Evolutionary conservation across 1,139 yeast species (phyloP).

Genomic region (Suhomyces maxii): DNA sequence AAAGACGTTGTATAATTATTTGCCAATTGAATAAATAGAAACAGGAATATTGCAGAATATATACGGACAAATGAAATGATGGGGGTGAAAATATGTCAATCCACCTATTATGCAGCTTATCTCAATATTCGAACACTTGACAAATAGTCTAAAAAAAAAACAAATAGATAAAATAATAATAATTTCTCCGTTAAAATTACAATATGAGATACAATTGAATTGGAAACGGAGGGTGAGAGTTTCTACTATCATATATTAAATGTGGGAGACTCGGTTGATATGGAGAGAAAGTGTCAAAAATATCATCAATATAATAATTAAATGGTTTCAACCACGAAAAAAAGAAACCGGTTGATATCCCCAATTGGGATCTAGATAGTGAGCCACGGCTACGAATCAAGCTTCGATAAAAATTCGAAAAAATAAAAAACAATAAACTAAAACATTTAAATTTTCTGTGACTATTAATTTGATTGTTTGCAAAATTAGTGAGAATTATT

Average conservation of each 20-base stretch:
- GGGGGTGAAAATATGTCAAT: background rate
- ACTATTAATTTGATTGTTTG: background rate
- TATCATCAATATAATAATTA: background rate
- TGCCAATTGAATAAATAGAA: background rate
- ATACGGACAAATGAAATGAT: background rate
- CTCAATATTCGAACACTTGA: too few relatives aligned
- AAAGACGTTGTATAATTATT: background rate
- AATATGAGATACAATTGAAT: too few relatives aligned
- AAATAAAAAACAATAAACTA: slow-evolving; percentile 7
- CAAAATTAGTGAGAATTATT: background rate
- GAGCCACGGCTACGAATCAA: slow-evolving; percentile 5
- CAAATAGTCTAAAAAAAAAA: background rate
- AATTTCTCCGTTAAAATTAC: too few relatives aligned
- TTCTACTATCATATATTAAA: too few relatives aligned
- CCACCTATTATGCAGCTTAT: background rate
- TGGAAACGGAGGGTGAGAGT: too few relatives aligned
- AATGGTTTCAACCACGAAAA: background rate
- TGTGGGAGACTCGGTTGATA: too few relatives aligned
- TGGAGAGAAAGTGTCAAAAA: background rate
- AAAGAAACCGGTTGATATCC: slow-evolving; percentile 5
- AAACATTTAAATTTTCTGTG: slow-evolving; percentile 3
- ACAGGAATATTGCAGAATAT: background rate
- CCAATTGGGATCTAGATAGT: slow-evolving; percentile 3
- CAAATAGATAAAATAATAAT: too few relatives aligned
- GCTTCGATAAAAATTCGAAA: slow-evolving; percentile 8